These are phyloP conservation scores for Syzygium aqueum DNA, from an alignment of 345 rosid species.

Conservation along the genomic window DNA sequence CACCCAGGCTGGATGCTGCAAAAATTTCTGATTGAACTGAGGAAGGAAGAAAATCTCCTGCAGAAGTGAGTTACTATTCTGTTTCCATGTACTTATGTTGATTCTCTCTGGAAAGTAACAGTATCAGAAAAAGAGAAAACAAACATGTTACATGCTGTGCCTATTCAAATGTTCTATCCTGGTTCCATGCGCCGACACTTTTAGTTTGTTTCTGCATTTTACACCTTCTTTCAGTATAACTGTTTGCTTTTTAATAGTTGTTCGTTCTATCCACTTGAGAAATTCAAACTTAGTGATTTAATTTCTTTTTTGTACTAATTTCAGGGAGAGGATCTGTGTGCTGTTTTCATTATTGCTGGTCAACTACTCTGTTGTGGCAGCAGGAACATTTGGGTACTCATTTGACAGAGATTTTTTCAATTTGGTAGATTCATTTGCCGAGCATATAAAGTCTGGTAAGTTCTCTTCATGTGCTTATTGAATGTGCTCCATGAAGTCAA, in stretches of 20 bases:
- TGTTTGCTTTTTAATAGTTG: not conserved
- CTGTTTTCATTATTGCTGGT: slow-evolving; percentile 46
- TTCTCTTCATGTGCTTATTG: not conserved
- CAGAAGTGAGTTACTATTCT: slow-evolving; percentile 33
- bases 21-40: slow-evolving; percentile 23
- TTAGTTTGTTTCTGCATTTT: not conserved
- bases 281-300: not conserved
- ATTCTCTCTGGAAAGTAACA: not conserved
- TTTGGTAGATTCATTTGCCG: slow-evolving; percentile 34
- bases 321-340: slow-evolving; percentile 44
- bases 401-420: slow-evolving; percentile 13
- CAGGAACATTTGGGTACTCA: slow-evolving; percentile 1
- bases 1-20: slow-evolving; percentile 21
- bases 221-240: not conserved
- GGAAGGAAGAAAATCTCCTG: slow-evolving; percentile 34
- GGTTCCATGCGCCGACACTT: not conserved
- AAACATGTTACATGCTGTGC: not conserved
- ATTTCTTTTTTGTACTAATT: slow-evolving; percentile 6
- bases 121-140: not conserved
- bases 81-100: not conserved
- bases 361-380: slow-evolving; percentile 24
- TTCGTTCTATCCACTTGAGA: not conserved
- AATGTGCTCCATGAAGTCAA: not conserved
- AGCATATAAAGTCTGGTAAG: slow-evolving; percentile 39
- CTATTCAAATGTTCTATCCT: not conserved